A percentile compares a stretch with the other conserved stretches of the same genome.
These are phyloP conservation scores for Coffea humblotiana DNA, from an alignment of 305 asterid genomes.

Conservation along the genomic window DNA sequence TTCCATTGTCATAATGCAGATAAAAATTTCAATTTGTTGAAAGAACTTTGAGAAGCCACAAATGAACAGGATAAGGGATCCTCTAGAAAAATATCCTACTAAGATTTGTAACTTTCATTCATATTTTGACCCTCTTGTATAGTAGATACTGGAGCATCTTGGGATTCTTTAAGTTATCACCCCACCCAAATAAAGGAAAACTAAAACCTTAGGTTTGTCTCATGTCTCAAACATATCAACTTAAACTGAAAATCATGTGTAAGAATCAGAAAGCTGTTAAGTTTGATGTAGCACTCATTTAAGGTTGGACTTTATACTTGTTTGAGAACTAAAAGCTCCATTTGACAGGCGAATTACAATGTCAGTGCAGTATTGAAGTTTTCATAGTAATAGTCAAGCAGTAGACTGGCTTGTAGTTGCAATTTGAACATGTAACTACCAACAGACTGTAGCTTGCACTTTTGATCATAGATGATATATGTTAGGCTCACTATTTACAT, in stretches of 20 bases:
- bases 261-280: background rate
- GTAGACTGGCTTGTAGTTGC: background rate
- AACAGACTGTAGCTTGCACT: background rate
- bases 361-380: background rate
- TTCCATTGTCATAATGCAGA: background rate
- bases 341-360: background rate
- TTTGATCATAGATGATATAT: background rate
- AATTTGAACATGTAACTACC: background rate
- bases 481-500: background rate
- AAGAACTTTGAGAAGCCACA: background rate
- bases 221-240: background rate
- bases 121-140: background rate
- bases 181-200: too few species aligned
- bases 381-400: background rate
- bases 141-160: background rate
- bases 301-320: background rate
- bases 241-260: background rate
- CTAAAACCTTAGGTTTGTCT: background rate
- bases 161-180: background rate
- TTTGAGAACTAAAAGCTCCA: background rate
- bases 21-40: background rate
- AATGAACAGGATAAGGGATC: background rate
- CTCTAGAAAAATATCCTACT: too few species aligned
- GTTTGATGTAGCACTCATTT: background rate
- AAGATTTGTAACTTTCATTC: background rate